A percentile compares a stretch with the other conserved stretches of the same genome.
Evolutionary conservation across 257 asterid genomes (phyloP).

Genomic region (Pogostemon cablin): DNA sequence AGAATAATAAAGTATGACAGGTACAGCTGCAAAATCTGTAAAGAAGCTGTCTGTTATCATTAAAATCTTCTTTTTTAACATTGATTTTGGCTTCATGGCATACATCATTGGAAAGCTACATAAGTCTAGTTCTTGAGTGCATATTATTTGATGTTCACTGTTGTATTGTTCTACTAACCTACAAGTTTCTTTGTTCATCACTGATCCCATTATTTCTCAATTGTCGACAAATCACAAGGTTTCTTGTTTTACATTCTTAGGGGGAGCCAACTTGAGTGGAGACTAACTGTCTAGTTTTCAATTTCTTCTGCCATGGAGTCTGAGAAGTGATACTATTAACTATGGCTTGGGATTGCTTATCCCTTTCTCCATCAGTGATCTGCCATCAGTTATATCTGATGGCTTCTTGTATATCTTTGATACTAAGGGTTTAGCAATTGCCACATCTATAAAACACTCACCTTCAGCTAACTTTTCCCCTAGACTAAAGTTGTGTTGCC

Average conservation of each 20-base stretch:
- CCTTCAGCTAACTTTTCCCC: slow-evolving; percentile 88
- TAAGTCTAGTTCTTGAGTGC: too few species aligned
- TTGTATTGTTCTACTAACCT: too few species aligned
- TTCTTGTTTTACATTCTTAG: slow-evolving; percentile 45
- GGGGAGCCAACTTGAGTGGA: slow-evolving; percentile 84
- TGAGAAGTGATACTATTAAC: slow-evolving; percentile 81
- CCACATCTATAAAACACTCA: slow-evolving; percentile 61
- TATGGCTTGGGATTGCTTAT: slow-evolving; percentile 94
- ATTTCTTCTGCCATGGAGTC: slow-evolving; percentile 93
- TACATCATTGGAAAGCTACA: too few species aligned
- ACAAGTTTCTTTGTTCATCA: too few species aligned
- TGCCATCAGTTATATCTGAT: slow-evolving; percentile 82
- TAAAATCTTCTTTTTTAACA: too few species aligned
- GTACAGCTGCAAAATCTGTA: too few species aligned
- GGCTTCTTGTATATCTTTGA: slow-evolving; percentile 91
- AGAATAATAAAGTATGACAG: too few species aligned
- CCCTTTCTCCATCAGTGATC: slow-evolving; percentile 84
- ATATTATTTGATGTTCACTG: too few species aligned
- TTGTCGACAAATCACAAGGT: too few species aligned
- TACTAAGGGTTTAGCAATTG: slow-evolving; percentile 85
- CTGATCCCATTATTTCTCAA: too few species aligned
- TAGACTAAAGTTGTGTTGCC: slow-evolving; percentile 39
- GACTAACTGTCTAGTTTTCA: slow-evolving; percentile 91
- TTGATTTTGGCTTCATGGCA: too few species aligned
- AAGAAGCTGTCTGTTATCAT: too few species aligned